Evolutionary conservation across 257 asterid species (phyloP).

Genomic region (Coffea eugenioides): DNA sequence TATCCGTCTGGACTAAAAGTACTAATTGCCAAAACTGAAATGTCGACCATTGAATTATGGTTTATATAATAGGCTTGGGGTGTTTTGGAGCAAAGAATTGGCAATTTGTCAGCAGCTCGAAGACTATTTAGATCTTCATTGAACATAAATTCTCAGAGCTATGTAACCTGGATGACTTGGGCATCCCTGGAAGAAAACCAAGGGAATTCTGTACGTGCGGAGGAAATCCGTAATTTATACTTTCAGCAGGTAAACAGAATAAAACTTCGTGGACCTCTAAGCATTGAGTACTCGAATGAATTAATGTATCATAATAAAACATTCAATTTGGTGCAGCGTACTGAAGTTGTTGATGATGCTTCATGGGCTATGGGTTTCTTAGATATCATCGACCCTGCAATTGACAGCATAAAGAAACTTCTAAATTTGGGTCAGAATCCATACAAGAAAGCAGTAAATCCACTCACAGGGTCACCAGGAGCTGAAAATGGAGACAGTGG

Average conservation of each 20-base stretch:
- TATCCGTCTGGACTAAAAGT: neutral
- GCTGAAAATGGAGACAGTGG: conserved; percentile 14
- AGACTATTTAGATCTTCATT: conserved; percentile 85
- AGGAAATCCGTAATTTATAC: conserved; percentile 89
- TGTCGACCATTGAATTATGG: neutral
- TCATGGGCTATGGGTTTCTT: conserved; percentile 97
- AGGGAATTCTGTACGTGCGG: conserved; percentile 81
- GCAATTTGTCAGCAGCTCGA: conserved; percentile 83
- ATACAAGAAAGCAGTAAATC: conserved; percentile 20
- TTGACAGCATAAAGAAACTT: conserved; percentile 76
- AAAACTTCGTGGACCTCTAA: neutral
- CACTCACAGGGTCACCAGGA: conserved; percentile 19
- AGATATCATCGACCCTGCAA: conserved; percentile 89
- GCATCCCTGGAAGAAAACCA: conserved; percentile 94
- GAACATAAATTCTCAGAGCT: conserved; percentile 93
- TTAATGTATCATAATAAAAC: neutral
- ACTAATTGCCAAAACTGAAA: neutral
- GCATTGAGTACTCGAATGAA: neutral
- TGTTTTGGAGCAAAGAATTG: conserved; percentile 84
- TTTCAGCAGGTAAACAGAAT: conserved; percentile 70
- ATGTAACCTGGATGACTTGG: conserved; percentile 98
- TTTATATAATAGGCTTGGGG: conserved; percentile 80
- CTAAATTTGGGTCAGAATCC: conserved; percentile 39
- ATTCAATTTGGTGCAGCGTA: conserved; percentile 55
- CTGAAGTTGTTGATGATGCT: conserved; percentile 89